Percentiles rank a stretch among this genome's conserved stretches.
phyloP scores from a whole-genome alignment of 139 green algal species.

The Pedinophyceae sp. region DNA sequence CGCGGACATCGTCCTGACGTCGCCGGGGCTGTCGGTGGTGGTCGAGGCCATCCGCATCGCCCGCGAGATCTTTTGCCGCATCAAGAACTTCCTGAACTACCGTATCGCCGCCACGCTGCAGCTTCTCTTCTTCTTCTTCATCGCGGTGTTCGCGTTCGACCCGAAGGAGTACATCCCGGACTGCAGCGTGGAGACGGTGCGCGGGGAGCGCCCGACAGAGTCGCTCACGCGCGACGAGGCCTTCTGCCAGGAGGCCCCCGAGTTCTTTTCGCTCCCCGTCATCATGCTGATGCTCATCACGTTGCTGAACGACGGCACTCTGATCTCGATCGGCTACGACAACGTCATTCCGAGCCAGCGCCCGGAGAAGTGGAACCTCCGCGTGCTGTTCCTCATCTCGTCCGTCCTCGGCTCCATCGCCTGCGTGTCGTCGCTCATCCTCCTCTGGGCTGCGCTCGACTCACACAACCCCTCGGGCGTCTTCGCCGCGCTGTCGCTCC shows the following conservation, averaged over 20 bases:
- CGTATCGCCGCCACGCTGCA: slow-evolving; percentile 47
- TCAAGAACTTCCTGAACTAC: slow-evolving; percentile 75
- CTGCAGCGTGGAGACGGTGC: not conserved
- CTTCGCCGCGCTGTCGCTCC: slow-evolving; percentile 25
- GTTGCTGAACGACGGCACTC: slow-evolving; percentile 73
- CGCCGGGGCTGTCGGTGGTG: slow-evolving; percentile 54
- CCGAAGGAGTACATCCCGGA: slow-evolving; percentile 28
- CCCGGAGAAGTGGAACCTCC: slow-evolving; percentile 62
- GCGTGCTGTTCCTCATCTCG: slow-evolving; percentile 44
- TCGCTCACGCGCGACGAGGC: too few relatives aligned
- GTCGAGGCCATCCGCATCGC: slow-evolving; percentile 54
- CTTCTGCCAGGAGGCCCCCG: too few relatives aligned
- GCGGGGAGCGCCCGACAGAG: not conserved
- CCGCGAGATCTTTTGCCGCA: slow-evolving; percentile 61
- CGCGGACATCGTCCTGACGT: slow-evolving; percentile 78
- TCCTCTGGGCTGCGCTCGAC: slow-evolving; percentile 50
- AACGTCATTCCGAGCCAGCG: slow-evolving; percentile 42
- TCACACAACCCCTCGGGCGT: slow-evolving; percentile 22
- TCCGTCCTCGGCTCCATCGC: slow-evolving; percentile 48
- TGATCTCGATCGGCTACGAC: slow-evolving; percentile 77
- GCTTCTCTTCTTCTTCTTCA: slow-evolving; percentile 80
- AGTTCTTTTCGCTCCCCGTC: slow-evolving; percentile 70
- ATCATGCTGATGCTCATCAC: slow-evolving; percentile 80
- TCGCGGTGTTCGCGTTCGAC: slow-evolving; percentile 49
- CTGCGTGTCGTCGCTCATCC: slow-evolving; percentile 49